Conservation (phyloP, 2,329 filamentous ascomycete genomes). For the Cladosporium cucumerinum region DNA sequence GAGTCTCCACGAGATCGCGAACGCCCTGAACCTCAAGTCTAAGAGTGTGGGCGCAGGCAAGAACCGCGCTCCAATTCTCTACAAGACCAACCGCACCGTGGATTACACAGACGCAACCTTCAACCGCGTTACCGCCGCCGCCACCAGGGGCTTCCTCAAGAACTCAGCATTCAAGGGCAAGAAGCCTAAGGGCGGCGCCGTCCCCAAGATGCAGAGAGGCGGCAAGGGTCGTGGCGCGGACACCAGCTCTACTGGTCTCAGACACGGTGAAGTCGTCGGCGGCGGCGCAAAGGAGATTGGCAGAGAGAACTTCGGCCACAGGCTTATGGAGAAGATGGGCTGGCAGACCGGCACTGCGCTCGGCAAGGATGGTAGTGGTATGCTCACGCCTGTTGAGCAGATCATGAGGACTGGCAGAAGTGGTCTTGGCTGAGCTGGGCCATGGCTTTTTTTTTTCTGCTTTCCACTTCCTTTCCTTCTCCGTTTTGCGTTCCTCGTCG, state of each 20-base stretch:
- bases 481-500: neutral
- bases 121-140: slow-evolving; percentile 37
- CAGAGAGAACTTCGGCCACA: slow-evolving; percentile 74
- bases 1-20: slow-evolving; percentile 74
- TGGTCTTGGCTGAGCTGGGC: slow-evolving; percentile 60
- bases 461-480: neutral
- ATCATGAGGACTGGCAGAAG: slow-evolving; percentile 83
- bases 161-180: slow-evolving; percentile 22
- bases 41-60: slow-evolving; percentile 74
- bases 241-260: slow-evolving; percentile 53
- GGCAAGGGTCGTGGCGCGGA: slow-evolving; percentile 40
- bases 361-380: slow-evolving; percentile 78
- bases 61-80: slow-evolving; percentile 71
- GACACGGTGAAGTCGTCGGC: slow-evolving; percentile 85
- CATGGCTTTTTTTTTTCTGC: neutral
- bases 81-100: slow-evolving; percentile 67
- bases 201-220: slow-evolving; percentile 11
- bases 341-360: slow-evolving; percentile 86
- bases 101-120: slow-evolving; percentile 56
- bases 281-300: slow-evolving; percentile 80
- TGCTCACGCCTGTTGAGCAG: slow-evolving; percentile 79
- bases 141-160: slow-evolving; percentile 51
- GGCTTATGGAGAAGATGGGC: slow-evolving; percentile 95
- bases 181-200: slow-evolving; percentile 19
- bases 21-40: slow-evolving; percentile 73